These are phyloP conservation scores for Aspergillus felis DNA, from an alignment of 2,329 filamentous ascomycete genomes.

Conservation along the genomic window DNA sequence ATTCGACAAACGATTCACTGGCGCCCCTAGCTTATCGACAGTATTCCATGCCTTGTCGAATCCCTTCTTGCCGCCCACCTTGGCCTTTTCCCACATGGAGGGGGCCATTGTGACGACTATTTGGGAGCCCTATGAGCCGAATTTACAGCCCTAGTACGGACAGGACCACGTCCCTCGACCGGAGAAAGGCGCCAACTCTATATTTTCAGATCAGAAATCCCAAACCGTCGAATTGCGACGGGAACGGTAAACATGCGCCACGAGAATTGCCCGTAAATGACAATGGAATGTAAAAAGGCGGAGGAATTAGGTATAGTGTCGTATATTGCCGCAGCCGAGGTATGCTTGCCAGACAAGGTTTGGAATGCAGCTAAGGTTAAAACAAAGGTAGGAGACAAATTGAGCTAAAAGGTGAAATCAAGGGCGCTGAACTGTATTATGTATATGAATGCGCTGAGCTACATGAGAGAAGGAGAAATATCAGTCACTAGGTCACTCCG, in stretches of 20 bases:
- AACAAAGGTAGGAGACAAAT: conserved; percentile 1
- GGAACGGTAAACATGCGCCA: conserved; percentile 13
- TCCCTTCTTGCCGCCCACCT: conserved; percentile 55
- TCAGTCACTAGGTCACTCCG: neutral
- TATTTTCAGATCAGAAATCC: conserved; percentile 1
- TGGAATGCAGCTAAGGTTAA: conserved; percentile 10
- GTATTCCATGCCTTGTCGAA: conserved; percentile 70
- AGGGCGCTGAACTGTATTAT: neutral
- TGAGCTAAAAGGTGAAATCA: neutral
- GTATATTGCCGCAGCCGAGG: conserved; percentile 11
- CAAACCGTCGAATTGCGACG: conserved; percentile 8
- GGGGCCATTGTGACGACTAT: conserved; percentile 38
- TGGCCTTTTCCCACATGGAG: conserved; percentile 55
- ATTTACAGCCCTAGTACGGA: neutral
- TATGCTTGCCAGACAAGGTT: conserved; percentile 12
- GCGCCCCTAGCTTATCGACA: conserved; percentile 66
- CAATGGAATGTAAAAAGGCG: conserved; percentile 4
- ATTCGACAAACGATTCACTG: conserved; percentile 77
- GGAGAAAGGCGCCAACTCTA: conserved; percentile 4
- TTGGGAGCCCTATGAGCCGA: neutral
- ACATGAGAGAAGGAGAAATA: neutral
- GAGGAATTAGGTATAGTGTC: conserved; percentile 6
- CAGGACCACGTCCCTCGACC: conserved; percentile 3
- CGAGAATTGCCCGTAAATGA: conserved; percentile 11
- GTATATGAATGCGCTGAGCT: neutral